Evolutionary conservation across 176 grass and related monocot species (phyloP), one percentile per base, ranked within the genome.

Genomic region (Pharus latifolius): DNA sequence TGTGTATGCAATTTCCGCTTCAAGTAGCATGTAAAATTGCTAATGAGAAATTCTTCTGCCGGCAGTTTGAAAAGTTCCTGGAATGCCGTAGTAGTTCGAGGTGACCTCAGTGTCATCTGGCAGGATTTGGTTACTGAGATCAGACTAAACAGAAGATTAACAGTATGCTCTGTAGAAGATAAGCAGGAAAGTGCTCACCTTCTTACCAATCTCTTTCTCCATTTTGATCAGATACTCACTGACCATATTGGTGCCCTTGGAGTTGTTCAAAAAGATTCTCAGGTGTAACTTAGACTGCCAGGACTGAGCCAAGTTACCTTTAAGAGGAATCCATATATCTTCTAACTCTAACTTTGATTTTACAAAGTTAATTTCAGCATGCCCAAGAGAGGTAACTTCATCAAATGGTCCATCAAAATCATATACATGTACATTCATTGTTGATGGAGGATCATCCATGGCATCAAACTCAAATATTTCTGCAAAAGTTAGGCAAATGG

Each of bases 181-280:
- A 35, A 32, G 26, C 48, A 56, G 20, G 16, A 41, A 65, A 52
- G 7, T 42, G 49, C 75, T 85, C 67, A 98, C 95, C 90, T 94
- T 94, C 79, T 93, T 92, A 31, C 90, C 95, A 75, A 98, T 87
- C 68, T 98, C 89, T 82, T 98, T 98, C 81, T 98, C 95, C 89
- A 98, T 81, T 78, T 87, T 92, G 43, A 79, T 91, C 60, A 98
- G 45, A 78, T 91, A 93, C 17, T 98, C 82, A 7, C 62, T 74
- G 28, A 93, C 74, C 82, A 90, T 71, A 60, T 81, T 81, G 29
- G 71, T 85, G 9, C 94, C 87, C 64, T 80, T 87, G 44, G 89
- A 90, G 61, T 98, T 98, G 63, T 82, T 93, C 67, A 98, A 69
- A 67, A 98, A 90, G 51, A 98, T 91, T 76, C 95, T 93, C 30